phyloP scores from a whole-genome alignment of 2,329 filamentous ascomycete genomes.

The Botrytis byssoidea region DNA sequence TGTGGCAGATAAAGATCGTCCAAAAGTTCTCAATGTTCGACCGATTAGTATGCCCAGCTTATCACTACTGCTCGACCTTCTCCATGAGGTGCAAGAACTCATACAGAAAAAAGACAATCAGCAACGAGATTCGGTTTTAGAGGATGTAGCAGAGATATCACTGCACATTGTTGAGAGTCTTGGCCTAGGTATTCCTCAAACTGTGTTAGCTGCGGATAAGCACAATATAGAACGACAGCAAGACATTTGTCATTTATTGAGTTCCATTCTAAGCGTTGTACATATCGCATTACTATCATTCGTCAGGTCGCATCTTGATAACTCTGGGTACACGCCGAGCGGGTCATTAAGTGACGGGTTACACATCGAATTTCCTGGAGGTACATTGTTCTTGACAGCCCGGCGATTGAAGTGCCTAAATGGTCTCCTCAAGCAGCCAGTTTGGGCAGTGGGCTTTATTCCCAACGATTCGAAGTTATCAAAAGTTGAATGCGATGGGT shows the following conservation, averaged over 20 bases:
- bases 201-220: rapidly evolving
- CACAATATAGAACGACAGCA: not conserved
- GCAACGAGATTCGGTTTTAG: not conserved
- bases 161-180: not conserved
- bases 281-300: conserved; percentile 2
- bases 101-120: rapidly evolving
- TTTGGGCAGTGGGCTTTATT: not conserved
- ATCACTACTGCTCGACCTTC: not conserved
- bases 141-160: not conserved
- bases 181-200: not conserved
- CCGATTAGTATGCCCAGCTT: not conserved
- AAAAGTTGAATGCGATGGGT: not conserved
- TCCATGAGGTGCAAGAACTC: not conserved
- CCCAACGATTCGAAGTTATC: not conserved
- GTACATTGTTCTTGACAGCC: not conserved
- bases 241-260: not conserved
- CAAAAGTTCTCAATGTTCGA: not conserved
- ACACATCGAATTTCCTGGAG: not conserved
- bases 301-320: not conserved
- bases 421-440: not conserved
- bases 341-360: not conserved
- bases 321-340: not conserved
- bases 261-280: not conserved
- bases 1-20: not conserved
- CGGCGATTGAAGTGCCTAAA: not conserved